These are phyloP conservation scores for Gaillardinia entomophila DNA, from an alignment of 805 yeast species.

Conservation along the genomic window DNA sequence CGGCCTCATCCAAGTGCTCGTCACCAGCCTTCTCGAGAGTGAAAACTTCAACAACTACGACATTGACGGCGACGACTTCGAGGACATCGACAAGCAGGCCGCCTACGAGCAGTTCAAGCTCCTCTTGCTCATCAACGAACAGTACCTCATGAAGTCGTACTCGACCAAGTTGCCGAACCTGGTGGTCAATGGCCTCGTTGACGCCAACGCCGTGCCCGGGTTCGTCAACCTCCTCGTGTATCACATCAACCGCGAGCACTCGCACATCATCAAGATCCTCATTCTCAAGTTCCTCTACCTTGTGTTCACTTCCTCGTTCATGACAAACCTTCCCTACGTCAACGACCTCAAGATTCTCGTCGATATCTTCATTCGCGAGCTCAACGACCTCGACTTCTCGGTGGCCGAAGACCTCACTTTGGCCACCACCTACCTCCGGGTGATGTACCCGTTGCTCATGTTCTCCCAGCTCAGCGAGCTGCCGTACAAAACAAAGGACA, in stretches of 20 bases:
- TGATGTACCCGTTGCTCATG: conserved; percentile 63
- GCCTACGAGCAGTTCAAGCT: conserved; percentile 63
- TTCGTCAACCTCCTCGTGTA: conserved; percentile 54
- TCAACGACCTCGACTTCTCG: conserved; percentile 57
- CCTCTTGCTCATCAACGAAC: conserved; percentile 76
- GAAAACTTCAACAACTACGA: conserved; percentile 31
- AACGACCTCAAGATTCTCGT: conserved; percentile 81
- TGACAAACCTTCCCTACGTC: conserved; percentile 66
- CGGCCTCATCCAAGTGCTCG: conserved; percentile 21
- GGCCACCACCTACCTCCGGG: conserved; percentile 53
- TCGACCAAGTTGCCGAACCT: conserved; percentile 30
- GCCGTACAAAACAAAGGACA: conserved; percentile 51
- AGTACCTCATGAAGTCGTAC: conserved; percentile 64
- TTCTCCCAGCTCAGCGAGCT: conserved; percentile 53
- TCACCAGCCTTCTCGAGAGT: conserved; percentile 24
- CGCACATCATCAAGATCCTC: conserved; percentile 66
- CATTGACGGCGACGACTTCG: conserved; percentile 25
- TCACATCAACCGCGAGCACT: conserved; percentile 71
- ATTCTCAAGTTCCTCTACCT: conserved; percentile 73
- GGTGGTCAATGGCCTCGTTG: conserved; percentile 51
- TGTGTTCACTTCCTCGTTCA: conserved; percentile 59
- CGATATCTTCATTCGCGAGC: conserved; percentile 77
- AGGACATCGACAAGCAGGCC: conserved; percentile 16
- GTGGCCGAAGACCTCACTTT: conserved; percentile 53
- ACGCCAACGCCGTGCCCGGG: conserved; percentile 52